phyloP scores from a whole-genome alignment of 805 yeast species.

The Candida chilensis region DNA sequence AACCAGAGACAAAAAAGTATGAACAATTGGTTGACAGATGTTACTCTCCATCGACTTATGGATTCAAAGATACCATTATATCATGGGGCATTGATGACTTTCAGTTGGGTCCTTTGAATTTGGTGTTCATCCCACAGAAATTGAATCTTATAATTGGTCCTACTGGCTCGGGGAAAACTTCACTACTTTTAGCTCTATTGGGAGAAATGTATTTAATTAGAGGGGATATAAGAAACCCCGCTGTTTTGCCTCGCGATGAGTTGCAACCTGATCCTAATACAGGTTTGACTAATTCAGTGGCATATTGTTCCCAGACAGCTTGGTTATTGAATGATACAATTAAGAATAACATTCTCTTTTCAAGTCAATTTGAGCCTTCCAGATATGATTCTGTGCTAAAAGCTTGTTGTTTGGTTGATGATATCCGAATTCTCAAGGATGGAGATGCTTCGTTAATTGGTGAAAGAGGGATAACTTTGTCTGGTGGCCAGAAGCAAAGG shows the following conservation, averaged over 20 bases:
- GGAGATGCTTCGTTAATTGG: constrained; percentile 96
- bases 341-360: constrained; percentile 74
- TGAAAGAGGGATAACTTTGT: constrained; percentile 91
- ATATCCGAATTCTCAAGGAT: constrained; percentile 74
- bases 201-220: constrained; percentile 81
- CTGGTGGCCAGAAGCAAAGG: constrained; percentile 98
- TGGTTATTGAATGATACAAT: constrained; percentile 93
- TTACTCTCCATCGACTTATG: constrained; percentile 57
- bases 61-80: constrained; percentile 38
- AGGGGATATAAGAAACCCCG: constrained; percentile 78
- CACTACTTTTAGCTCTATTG: constrained; percentile 76
- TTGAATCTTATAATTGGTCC: constrained; percentile 89
- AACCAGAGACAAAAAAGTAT: constrained; percentile 80
- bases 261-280: constrained; percentile 63
- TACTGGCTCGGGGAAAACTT: constrained; percentile 93
- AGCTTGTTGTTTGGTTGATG: constrained; percentile 87
- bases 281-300: constrained; percentile 86
- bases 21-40: constrained; percentile 60
- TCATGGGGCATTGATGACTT: constrained; percentile 58
- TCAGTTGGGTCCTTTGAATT: constrained; percentile 64
- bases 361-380: constrained; percentile 57
- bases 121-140: constrained; percentile 67
- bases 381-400: constrained; percentile 74
- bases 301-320: constrained; percentile 93
- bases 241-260: constrained; percentile 64